Base-by-base conservation (phyloP, 495 filamentous ascomycete genomes). In the Zalerion maritima region DNA sequence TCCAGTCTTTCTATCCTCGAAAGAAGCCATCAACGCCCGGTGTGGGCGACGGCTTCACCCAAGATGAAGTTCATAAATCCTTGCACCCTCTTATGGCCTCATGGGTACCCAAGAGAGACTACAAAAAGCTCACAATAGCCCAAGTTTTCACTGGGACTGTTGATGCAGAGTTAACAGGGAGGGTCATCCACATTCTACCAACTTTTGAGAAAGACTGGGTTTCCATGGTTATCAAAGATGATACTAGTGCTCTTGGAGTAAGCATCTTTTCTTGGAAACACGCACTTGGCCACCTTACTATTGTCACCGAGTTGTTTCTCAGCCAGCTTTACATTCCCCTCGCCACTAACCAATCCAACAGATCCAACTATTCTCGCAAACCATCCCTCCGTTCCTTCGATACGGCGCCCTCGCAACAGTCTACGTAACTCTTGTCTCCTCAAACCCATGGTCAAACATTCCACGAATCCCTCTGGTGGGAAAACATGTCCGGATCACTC, bases 141-240 rank as follows among this genome's bases (percentile, higher is more conserved):
- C 32, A 52, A 12, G 44, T 72, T 9, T 28, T 47, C 16, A 42
- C 58, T 6, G 64, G 67, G 1, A 62, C 67, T 0, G 35, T 37
- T 11, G 44, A 43, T 11, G 52, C 69, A 5, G 48, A 49, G 2
- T 57, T 70, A 29, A 56, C 49, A 30, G 67, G 62, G 7, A 47
- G 66, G 28, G 39, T 72, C 6, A 61, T 55, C 14, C 68, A 69
- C 31, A 33, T 65, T 18, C 60, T 49, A 30, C 64, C 60, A 36
- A 45, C 35, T 14, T 48, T 49, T 19, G 59, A 61, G 0, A 52
- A 50, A 29, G 66, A 67, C 0, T 67, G 53, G 43, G 38, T 67
- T 12, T 62, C 58, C 32, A 18, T 67, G 9, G 49, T 58, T 32
- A 31, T 71, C 1, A 65, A 58, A 31, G 67, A 72, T 45, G 48